Percentiles rank a stretch among this genome's conserved stretches.
These are phyloP conservation scores for Trichoderma sp. DNA, from an alignment of 2,329 filamentous ascomycete species.

Conservation along the genomic window DNA sequence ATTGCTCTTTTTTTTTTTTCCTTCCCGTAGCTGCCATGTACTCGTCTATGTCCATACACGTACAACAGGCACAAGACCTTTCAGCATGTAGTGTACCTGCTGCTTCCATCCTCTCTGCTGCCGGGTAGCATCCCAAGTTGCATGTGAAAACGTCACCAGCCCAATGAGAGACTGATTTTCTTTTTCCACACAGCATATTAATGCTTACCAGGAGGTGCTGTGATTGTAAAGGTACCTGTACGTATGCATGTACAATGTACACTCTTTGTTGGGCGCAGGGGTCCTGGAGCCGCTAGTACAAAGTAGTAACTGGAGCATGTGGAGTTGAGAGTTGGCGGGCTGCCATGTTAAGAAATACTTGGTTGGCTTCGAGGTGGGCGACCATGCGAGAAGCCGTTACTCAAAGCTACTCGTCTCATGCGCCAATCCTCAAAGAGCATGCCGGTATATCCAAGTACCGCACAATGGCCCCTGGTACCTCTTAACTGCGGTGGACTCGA, in stretches of 20 bases:
- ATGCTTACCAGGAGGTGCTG: too few relatives aligned
- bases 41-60: not conserved
- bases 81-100: not conserved
- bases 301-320: slow-evolving; percentile 1
- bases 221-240: not conserved
- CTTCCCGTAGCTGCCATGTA: not conserved
- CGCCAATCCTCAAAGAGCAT: accelerated
- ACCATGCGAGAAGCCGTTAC: not conserved
- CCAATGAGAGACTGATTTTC: not conserved
- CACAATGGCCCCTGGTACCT: not conserved
- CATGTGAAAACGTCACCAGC: not conserved
- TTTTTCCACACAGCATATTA: not conserved
- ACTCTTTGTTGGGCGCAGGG: slow-evolving; percentile 4
- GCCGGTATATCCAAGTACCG: not conserved
- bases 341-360: not conserved
- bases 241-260: not conserved
- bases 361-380: not conserved
- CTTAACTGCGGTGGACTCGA: not conserved
- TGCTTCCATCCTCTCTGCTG: not conserved
- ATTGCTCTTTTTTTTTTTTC: not conserved
- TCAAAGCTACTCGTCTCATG: not conserved
- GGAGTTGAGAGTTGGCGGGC: not conserved
- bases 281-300: not conserved
- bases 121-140: not conserved
- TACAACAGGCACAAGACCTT: not conserved